phyloP scores from a whole-genome alignment of 768 basidiomycete genomes.

The Mycena polygramma region DNA sequence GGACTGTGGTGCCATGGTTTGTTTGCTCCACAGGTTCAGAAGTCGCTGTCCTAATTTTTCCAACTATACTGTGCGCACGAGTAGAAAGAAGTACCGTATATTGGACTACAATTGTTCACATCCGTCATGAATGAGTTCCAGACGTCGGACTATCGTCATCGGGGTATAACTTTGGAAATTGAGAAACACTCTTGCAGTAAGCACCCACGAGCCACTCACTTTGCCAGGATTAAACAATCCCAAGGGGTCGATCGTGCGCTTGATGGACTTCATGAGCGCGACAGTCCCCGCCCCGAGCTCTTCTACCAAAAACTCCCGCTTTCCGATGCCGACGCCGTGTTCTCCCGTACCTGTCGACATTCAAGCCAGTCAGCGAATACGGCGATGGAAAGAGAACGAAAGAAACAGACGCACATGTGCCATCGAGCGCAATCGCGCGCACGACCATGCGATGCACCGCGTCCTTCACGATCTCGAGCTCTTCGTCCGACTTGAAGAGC shows the following conservation, averaged over 20 bases:
- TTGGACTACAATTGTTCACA: too few relatives aligned
- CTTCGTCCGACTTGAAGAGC: conserved; percentile 70
- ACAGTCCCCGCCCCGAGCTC: conserved; percentile 91
- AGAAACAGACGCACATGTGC: conserved; percentile 67
- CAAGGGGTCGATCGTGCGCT: conserved; percentile 79
- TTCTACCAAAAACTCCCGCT: conserved; percentile 80
- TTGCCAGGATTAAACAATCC: conserved; percentile 90
- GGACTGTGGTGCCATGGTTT: too few relatives aligned
- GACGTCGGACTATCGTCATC: not conserved
- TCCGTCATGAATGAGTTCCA: not conserved
- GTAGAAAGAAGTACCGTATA: too few relatives aligned
- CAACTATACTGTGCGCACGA: too few relatives aligned
- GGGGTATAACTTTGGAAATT: conserved; percentile 1
- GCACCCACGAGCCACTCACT: too few relatives aligned
- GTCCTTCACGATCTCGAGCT: conserved; percentile 55
- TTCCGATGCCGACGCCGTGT: conserved; percentile 91
- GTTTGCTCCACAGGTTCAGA: too few relatives aligned
- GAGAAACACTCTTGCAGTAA: not conserved
- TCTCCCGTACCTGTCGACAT: conserved; percentile 74
- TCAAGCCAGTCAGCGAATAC: not conserved
- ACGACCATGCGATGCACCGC: conserved; percentile 73
- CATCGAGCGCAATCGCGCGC: conserved; percentile 78
- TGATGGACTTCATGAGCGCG: conserved; percentile 86
- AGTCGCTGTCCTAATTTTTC: too few relatives aligned
- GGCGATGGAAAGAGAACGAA: not conserved